Evolutionary conservation across 352 stramenopile genomes (phyloP).

Genomic region (Phytophthora nicotianae): DNA sequence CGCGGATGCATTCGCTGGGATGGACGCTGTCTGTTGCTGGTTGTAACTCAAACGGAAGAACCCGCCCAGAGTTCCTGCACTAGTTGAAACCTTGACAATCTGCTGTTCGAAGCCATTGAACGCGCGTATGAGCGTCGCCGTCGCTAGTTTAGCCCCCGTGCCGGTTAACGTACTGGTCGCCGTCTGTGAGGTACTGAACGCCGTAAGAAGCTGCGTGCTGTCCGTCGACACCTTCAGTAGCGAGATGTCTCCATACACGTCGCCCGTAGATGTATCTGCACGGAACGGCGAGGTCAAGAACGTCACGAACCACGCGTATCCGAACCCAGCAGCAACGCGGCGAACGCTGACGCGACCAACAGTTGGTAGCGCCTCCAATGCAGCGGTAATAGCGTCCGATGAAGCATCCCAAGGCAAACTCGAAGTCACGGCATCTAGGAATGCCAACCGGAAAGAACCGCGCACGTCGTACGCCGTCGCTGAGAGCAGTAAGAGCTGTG

Average conservation of each 20-base stretch:
- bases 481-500: conserved; percentile 90
- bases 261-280: conserved; percentile 39
- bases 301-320: conserved; percentile 83
- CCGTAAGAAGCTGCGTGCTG: conserved; percentile 54
- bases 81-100: conserved; percentile 74
- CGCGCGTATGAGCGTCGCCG: conserved; percentile 81
- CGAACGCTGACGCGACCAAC: conserved; percentile 84
- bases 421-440: conserved; percentile 67
- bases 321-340: conserved; percentile 71
- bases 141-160: conserved; percentile 74
- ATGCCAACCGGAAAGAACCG: conserved; percentile 88
- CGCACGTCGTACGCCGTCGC: conserved; percentile 81
- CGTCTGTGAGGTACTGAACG: conserved; percentile 53
- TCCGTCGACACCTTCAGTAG: conserved; percentile 80
- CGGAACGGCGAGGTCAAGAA: conserved; percentile 57
- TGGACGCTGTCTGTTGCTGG: conserved; percentile 70
- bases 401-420: conserved; percentile 76
- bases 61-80: conserved; percentile 71
- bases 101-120: conserved; percentile 95
- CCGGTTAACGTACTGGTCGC: conserved; percentile 63
- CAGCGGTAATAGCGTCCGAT: conserved; percentile 75
- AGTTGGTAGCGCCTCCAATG: conserved; percentile 82
- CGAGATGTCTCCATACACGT: conserved; percentile 58
- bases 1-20: conserved; percentile 77
- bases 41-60: conserved; percentile 89